Evolutionary conservation across 148 eudicot species (phyloP), one percentile per base, ranked within the genome.

Genomic region (Bassia scoparia): DNA sequence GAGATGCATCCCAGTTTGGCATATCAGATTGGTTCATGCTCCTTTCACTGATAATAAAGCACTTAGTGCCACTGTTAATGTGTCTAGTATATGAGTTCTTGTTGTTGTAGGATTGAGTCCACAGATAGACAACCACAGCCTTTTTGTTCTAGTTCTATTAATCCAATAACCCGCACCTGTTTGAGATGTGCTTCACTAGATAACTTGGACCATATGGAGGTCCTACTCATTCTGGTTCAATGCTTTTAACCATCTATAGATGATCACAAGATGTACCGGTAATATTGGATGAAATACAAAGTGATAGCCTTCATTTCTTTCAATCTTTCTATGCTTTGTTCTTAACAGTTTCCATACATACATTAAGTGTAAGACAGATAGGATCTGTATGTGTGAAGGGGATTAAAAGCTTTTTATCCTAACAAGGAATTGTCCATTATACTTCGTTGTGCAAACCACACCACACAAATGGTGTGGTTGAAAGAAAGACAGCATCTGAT

Each of bases 251-350:
- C 4, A 59, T 59, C n/a, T 59, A 35, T 59, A 3, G 63, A 59
- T 59, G 35, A 59, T 30, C 13, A 3, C 3, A 34, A 11, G 29
- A 20, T 3, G 21, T 27, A 5, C 14, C 29, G 63, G 63, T 12
- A 11, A 0, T 29, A 27, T 29, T 17, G 27, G 34, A 29, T 59
- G 21, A 29, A 27, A 0, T 9, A 29, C 17, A 59, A 3, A 17
- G 2, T 29, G 21, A 59, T 59, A n/a, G 20, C 20, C 14, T 1
- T 59, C 0, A 0, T 6, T 11, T 5, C 29, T 4, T 4, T 59
- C 0, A 15, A 13, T 0, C 5, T 12, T 2, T 29, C 3, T 2
- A 0, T 5, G n/a, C n/a, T n/a, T n/a, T n/a, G n/a, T n/a, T n/a
- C n/a, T n/a, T n/a, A n/a, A n/a, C 35, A 29, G 29, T 30, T 3